Conservation (phyloP, 2,329 filamentous ascomycete genomes). For the Aspergillus sp. region DNA sequence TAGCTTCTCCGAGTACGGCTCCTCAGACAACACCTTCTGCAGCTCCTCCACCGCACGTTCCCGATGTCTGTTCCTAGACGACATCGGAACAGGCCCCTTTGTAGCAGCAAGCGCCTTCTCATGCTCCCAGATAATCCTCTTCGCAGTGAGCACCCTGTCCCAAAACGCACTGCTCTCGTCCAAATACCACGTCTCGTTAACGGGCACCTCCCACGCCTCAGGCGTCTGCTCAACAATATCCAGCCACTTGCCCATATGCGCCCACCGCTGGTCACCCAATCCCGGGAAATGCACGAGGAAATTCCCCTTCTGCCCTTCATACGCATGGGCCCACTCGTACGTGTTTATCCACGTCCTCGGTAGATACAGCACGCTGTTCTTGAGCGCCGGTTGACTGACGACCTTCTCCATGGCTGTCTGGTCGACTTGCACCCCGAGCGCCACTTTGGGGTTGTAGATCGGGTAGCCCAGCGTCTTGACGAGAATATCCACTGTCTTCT, state of each 20-base stretch:
- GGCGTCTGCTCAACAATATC: slow-evolving; percentile 21
- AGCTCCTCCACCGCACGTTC: slow-evolving; percentile 4
- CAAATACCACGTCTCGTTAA: slow-evolving; percentile 23
- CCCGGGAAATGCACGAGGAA: slow-evolving; percentile 34
- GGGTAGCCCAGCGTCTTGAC: slow-evolving; percentile 26
- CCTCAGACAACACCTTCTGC: slow-evolving; percentile 11
- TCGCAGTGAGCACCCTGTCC: slow-evolving; percentile 12
- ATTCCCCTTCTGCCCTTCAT: slow-evolving; percentile 27
- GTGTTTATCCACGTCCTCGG: slow-evolving; percentile 29
- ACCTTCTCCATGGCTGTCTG: slow-evolving; percentile 24
- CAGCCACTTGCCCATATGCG: slow-evolving; percentile 28
- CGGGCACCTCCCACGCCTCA: slow-evolving; percentile 22
- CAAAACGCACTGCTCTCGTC: slow-evolving; percentile 22
- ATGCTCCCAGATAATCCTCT: background rate
- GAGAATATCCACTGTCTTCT: slow-evolving; percentile 32
- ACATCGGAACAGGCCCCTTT: background rate
- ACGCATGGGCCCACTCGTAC: slow-evolving; percentile 27
- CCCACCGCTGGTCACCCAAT: slow-evolving; percentile 23
- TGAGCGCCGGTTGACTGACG: slow-evolving; percentile 19
- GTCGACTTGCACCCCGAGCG: slow-evolving; percentile 19
- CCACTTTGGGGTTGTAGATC: slow-evolving; percentile 21
- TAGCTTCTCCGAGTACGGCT: slow-evolving; percentile 12
- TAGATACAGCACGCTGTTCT: slow-evolving; percentile 19
- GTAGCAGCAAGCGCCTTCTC: background rate
- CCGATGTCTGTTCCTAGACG: background rate